Percentiles rank a stretch among this genome's conserved stretches.
These are phyloP conservation scores for Hypericum perforatum DNA, from an alignment of 345 rosid species.

Conservation along the genomic window DNA sequence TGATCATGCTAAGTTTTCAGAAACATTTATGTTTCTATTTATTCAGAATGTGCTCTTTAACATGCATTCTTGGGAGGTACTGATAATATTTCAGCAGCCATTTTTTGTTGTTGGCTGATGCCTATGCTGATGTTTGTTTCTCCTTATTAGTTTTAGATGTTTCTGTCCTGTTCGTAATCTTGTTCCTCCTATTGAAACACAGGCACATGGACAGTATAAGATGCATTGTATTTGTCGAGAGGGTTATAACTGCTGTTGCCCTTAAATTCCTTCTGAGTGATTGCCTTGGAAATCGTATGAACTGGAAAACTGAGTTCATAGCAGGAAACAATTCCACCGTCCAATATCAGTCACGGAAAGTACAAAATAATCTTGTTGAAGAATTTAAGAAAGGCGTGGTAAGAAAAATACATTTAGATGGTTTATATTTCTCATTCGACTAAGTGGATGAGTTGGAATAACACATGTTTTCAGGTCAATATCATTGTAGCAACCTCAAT, in stretches of 20 bases:
- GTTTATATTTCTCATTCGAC: neutral
- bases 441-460: conserved; percentile 2
- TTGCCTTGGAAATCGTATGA: conserved; percentile 41
- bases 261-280: conserved; percentile 44
- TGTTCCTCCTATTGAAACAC: conserved; percentile 4
- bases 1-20: neutral
- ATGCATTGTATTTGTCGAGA: conserved; percentile 74
- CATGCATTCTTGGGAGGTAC: too few relatives aligned
- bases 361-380: conserved; percentile 66
- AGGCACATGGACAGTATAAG: conserved; percentile 54
- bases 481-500: conserved; percentile 86
- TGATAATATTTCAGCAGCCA: too few relatives aligned
- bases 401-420: conserved; percentile 9
- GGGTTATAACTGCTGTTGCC: conserved; percentile 61
- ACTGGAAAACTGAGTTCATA: conserved; percentile 56
- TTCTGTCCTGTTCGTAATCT: too few relatives aligned
- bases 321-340: conserved; percentile 60
- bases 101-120: too few relatives aligned
- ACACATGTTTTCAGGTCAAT: conserved; percentile 47
- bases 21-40: too few relatives aligned
- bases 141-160: too few relatives aligned
- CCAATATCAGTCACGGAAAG: conserved; percentile 48
- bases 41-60: too few relatives aligned
- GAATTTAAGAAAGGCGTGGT: conserved; percentile 76
- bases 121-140: too few relatives aligned